Evolutionary conservation across 495 filamentous ascomycete genomes (phyloP).

Genomic region (Xylaria nigripes): DNA sequence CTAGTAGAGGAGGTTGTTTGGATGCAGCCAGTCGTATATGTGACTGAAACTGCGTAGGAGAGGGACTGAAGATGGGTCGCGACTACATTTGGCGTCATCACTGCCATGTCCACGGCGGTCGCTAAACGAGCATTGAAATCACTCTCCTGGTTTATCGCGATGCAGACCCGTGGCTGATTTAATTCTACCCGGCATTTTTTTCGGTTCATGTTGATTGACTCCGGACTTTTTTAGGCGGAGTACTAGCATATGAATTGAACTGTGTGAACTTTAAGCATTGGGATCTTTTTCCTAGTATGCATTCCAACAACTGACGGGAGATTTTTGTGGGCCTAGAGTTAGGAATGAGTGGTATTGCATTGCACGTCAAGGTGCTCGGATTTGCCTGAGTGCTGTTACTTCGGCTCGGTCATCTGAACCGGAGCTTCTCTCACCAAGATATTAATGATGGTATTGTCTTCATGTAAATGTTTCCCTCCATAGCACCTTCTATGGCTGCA

Average conservation of each 20-base stretch:
- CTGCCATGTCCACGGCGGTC: slow-evolving; percentile 15
- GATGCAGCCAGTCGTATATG: slow-evolving; percentile 38
- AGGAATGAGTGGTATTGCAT: slow-evolving; percentile 18
- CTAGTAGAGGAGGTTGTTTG: slow-evolving; percentile 37
- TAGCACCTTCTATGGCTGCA: background rate
- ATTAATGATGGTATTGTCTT: slow-evolving; percentile 1
- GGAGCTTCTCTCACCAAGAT: background rate
- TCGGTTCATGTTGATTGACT: slow-evolving; percentile 17
- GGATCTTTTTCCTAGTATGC: background rate
- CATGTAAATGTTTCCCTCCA: background rate
- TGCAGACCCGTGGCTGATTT: slow-evolving; percentile 17
- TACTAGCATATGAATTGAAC: slow-evolving; percentile 18
- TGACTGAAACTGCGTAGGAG: slow-evolving; percentile 19
- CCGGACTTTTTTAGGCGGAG: slow-evolving; percentile 16
- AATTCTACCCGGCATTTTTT: slow-evolving; percentile 19
- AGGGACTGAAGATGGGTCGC: slow-evolving; percentile 8
- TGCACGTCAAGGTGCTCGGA: slow-evolving; percentile 3
- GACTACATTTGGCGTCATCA: slow-evolving; percentile 19
- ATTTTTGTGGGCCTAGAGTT: background rate
- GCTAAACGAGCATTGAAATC: slow-evolving; percentile 4
- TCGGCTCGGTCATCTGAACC: background rate
- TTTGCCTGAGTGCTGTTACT: background rate
- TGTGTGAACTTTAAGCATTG: slow-evolving; percentile 11
- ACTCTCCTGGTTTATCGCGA: slow-evolving; percentile 19
- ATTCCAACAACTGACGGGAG: background rate